Evolutionary conservation across 306 rosid genomes (phyloP).

Genomic region (Amphicarpaea edgeworthii): DNA sequence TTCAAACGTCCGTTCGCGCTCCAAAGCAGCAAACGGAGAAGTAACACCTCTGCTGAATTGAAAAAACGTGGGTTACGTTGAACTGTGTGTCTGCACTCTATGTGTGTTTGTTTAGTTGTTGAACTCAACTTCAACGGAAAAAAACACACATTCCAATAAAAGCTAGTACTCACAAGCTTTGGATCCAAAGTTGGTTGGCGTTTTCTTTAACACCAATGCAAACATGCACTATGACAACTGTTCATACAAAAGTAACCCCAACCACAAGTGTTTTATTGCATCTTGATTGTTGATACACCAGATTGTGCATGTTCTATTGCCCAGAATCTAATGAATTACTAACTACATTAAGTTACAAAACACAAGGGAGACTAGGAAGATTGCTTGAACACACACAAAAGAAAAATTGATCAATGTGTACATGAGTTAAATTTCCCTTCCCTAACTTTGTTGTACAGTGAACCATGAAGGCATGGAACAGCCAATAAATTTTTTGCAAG

Average conservation of each 20-base stretch:
- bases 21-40: no score
- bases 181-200: no score
- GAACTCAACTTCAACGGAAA: no score
- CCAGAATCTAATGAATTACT: slow-evolving; percentile 23
- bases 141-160: no score
- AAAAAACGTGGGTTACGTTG: no score
- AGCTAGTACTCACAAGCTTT: no score
- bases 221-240: no score
- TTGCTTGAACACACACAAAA: not conserved
- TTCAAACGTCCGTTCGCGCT: no score
- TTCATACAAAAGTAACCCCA: not conserved
- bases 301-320: slow-evolving; percentile 3
- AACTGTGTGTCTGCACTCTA: no score
- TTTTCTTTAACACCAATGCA: no score
- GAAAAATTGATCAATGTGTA: not conserved
- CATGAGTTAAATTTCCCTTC: slow-evolving; percentile 23
- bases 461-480: slow-evolving; percentile 32
- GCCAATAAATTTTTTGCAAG: not conserved
- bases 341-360: not conserved
- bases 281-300: slow-evolving; percentile 13
- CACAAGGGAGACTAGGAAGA: slow-evolving; percentile 5
- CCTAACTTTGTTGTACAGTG: not conserved
- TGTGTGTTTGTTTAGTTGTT: no score
- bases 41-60: no score
- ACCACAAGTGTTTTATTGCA: not conserved